Conservation (phyloP, 2,329 filamentous ascomycete species). For the Coniella vitis region DNA sequence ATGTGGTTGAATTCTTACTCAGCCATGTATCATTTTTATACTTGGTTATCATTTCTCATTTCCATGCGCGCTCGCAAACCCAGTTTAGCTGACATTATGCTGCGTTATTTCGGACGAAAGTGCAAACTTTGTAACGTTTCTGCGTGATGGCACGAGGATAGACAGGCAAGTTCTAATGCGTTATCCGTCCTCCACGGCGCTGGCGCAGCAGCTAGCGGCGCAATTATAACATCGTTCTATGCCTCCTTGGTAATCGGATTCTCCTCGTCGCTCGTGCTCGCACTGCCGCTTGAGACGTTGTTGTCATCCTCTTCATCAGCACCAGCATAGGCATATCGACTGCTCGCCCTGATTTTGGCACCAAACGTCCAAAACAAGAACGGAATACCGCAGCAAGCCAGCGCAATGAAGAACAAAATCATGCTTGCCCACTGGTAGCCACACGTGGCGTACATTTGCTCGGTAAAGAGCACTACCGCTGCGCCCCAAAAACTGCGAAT, state of each 20-base stretch:
- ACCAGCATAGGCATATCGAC: conserved; percentile 66
- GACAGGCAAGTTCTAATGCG: no score
- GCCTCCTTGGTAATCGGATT: no score
- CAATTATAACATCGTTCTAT: not conserved
- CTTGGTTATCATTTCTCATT: no score
- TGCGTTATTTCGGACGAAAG: no score
- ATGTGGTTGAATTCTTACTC: no score
- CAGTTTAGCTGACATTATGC: no score
- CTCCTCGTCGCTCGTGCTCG: no score
- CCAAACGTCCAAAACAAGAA: conserved; percentile 78
- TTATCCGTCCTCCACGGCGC: not conserved
- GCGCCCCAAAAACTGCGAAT: conserved; percentile 77
- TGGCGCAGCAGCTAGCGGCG: not conserved
- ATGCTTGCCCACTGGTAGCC: conserved; percentile 71
- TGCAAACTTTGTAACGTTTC: no score
- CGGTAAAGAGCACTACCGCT: conserved; percentile 68
- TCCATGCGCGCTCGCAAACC: no score
- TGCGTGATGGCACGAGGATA: no score
- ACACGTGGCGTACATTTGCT: conserved; percentile 70
- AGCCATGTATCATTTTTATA: no score
- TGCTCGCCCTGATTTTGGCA: conserved; percentile 59
- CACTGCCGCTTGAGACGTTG: no score
- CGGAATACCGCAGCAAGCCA: conserved; percentile 76
- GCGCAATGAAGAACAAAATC: conserved; percentile 64
- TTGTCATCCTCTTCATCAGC: conserved; percentile 37